Conservation (phyloP, 257 asterid species). For the Galeopsis tetrahit region DNA sequence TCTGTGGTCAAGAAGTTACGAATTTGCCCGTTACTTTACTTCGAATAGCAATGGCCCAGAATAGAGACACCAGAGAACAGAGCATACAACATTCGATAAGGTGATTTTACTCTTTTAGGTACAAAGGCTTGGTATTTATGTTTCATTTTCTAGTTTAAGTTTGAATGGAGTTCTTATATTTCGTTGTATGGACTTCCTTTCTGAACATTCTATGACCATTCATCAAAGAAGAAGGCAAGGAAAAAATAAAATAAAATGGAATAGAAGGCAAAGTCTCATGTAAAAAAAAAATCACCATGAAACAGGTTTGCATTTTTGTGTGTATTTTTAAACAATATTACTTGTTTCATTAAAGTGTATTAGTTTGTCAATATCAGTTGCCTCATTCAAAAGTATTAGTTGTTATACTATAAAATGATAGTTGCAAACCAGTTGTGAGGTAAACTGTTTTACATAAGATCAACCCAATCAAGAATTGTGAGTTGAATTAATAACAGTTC, state of each 20-base stretch:
- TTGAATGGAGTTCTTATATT: background rate
- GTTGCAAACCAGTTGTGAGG: too few species aligned
- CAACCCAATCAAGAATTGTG: constrained; percentile 4
- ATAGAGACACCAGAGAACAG: constrained; percentile 48
- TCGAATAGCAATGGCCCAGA: constrained; percentile 52
- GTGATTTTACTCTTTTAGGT: constrained; percentile 22
- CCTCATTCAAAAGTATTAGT: too few species aligned
- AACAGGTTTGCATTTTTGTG: too few species aligned
- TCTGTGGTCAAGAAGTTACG: constrained; percentile 77
- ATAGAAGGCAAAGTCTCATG: background rate
- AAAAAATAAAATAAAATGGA: background rate
- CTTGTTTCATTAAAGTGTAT: too few species aligned
- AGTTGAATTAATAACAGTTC: background rate
- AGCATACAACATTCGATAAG: constrained; percentile 47
- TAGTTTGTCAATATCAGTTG: too few species aligned
- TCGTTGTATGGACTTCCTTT: background rate
- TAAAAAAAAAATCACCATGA: too few species aligned
- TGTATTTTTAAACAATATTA: too few species aligned
- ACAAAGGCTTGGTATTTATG: constrained; percentile 7
- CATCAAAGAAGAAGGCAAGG: background rate
- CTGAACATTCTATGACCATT: background rate
- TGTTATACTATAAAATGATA: too few species aligned
- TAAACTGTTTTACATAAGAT: too few species aligned
- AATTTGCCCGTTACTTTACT: constrained; percentile 89
- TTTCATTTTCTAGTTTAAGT: background rate